Percentiles rank a stretch among this genome's conserved stretches.
phyloP scores from a whole-genome alignment of 2,329 filamentous ascomycete genomes.

The Phyllosticta paracitricarpa region DNA sequence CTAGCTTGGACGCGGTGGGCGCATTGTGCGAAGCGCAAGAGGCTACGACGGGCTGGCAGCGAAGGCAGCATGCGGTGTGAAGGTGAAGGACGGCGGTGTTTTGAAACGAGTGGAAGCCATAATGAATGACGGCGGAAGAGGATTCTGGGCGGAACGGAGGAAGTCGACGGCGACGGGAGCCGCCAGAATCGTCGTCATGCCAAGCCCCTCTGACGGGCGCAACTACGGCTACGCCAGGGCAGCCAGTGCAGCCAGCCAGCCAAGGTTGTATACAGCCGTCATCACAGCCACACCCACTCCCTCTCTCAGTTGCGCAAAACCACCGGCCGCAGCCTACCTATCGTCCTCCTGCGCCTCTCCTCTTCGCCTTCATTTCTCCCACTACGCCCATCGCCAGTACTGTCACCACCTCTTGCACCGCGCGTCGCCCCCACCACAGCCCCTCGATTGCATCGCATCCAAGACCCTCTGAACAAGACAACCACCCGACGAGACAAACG shows the following conservation, averaged over 20 bases:
- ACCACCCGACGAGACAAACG: background rate
- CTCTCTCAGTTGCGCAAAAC: background rate
- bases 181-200: constrained; percentile 2
- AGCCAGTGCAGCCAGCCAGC: background rate
- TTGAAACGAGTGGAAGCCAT: background rate
- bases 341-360: background rate
- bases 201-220: constrained; percentile 5
- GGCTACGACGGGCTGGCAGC: background rate
- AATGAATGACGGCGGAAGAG: background rate
- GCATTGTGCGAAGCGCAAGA: background rate
- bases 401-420: background rate
- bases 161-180: background rate
- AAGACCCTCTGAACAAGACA: background rate
- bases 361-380: background rate
- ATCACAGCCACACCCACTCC: constrained; percentile 8
- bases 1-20: background rate
- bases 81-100: background rate
- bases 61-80: background rate
- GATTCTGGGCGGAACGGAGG: background rate
- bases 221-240: background rate
- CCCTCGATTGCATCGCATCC: constrained; percentile 1
- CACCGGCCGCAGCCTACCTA: constrained; percentile 5
- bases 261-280: background rate
- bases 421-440: constrained; percentile 2
- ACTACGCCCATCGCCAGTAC: background rate